Percentiles rank a stretch among this genome's conserved stretches.
Conservation (phyloP, 2,329 filamentous ascomycete species). For the Arthroderma uncinatum region DNA sequence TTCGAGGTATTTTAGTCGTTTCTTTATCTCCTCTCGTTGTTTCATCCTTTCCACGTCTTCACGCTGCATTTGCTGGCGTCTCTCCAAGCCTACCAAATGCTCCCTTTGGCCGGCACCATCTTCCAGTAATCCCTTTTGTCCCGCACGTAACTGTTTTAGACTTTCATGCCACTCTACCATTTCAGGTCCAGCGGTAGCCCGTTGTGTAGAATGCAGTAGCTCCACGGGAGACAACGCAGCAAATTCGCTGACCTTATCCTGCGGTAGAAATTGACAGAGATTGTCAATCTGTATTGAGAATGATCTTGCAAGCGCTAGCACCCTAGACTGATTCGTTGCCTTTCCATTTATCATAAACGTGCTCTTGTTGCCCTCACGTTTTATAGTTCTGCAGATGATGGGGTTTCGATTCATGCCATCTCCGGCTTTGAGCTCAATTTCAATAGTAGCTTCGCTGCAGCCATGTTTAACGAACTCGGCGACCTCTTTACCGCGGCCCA, state of each 20-base stretch:
- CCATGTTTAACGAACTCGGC: constrained; percentile 93
- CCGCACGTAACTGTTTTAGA: constrained; percentile 58
- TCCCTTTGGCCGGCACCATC: constrained; percentile 51
- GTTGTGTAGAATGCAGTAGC: constrained; percentile 71
- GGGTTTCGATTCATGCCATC: constrained; percentile 50
- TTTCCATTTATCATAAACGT: constrained; percentile 67
- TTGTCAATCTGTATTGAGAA: constrained; percentile 96
- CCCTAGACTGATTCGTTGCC: constrained; percentile 47
- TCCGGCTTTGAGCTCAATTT: constrained; percentile 73
- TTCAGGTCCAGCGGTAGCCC: constrained; percentile 70
- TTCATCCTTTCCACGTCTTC: constrained; percentile 73
- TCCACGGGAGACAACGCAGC: constrained; percentile 71
- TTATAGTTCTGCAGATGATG: constrained; percentile 64
- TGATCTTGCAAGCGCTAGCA: constrained; percentile 55
- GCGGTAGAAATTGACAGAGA: constrained; percentile 89
- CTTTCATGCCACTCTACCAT: constrained; percentile 69
- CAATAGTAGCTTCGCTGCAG: constrained; percentile 62
- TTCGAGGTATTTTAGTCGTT: constrained; percentile 54
- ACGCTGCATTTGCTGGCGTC: constrained; percentile 61
- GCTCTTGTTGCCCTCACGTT: constrained; percentile 67
- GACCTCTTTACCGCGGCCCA: constrained; percentile 74
- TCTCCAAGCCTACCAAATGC: constrained; percentile 55
- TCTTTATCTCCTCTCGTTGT: constrained; percentile 59
- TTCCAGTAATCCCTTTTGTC: constrained; percentile 54
- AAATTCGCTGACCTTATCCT: constrained; percentile 93